A percentile compares a stretch with the other conserved stretches of the same genome.
Conservation (phyloP, 345 rosid species). For the Eucalyptus tenuipes region DNA sequence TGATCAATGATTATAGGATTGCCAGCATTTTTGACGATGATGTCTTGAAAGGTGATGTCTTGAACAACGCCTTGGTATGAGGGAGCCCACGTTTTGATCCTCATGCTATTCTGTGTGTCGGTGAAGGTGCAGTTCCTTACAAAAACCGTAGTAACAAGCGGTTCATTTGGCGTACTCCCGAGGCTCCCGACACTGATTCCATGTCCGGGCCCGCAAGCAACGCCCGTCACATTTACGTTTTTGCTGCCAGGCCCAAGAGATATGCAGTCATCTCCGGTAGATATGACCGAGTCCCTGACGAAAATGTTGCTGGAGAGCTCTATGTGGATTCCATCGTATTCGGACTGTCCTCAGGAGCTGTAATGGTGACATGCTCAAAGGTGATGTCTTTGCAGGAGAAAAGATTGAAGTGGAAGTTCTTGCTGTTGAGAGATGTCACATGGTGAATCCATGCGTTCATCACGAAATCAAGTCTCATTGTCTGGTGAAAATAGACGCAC, state of each 20-base stretch:
- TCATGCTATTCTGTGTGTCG: slow-evolving; percentile 7
- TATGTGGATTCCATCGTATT: slow-evolving; percentile 51
- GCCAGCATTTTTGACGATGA: not conserved
- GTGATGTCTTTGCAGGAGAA: not conserved
- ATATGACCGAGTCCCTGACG: slow-evolving; percentile 15
- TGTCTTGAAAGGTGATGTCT: not conserved
- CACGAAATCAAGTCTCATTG: not conserved
- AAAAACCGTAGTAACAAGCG: not conserved
- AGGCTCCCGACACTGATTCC: slow-evolving; percentile 35
- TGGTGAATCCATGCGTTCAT: not conserved
- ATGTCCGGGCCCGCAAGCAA: slow-evolving; percentile 37
- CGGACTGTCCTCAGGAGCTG: slow-evolving; percentile 38
- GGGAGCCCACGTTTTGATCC: slow-evolving; percentile 18
- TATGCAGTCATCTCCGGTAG: slow-evolving; percentile 55
- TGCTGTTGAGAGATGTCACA: slow-evolving; percentile 9
- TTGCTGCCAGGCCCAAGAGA: slow-evolving; percentile 23
- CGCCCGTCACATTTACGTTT: slow-evolving; percentile 10
- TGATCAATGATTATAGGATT: slow-evolving; percentile 28
- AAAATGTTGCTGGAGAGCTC: slow-evolving; percentile 9
- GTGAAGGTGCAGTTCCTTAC: slow-evolving; percentile 1
- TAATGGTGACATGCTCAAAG: not conserved
- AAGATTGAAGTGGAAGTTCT: slow-evolving; percentile 7
- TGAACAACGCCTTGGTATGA: not conserved
- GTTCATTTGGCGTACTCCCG: not conserved
- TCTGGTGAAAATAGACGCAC: not conserved